Conservation (phyloP, 352 stramenopile species). For the Pythium diclinum region DNA sequence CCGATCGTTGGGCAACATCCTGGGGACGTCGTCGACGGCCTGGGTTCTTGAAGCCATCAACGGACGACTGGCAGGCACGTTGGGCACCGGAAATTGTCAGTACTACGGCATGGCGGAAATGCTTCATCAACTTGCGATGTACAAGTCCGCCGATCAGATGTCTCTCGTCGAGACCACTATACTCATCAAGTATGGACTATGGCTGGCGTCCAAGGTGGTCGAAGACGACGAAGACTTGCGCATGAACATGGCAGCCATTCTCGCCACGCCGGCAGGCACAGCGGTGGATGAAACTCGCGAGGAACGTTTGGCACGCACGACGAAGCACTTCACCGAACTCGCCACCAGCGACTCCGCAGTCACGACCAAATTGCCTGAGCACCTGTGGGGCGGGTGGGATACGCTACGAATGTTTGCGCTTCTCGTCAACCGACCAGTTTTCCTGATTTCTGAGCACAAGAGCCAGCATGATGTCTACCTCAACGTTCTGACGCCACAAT, state of each 20-base stretch:
- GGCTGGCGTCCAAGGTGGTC: not conserved
- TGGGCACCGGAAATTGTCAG: constrained; percentile 10
- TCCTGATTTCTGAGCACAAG: not conserved
- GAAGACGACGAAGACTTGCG: not conserved
- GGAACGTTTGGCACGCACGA: not conserved
- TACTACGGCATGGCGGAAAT: constrained; percentile 6
- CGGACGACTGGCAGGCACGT: not conserved
- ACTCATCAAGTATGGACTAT: not conserved
- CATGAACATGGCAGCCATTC: not conserved
- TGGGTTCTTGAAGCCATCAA: constrained; percentile 6
- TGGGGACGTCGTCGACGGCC: not conserved
- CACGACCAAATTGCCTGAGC: not conserved
- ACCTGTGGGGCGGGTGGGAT: constrained; percentile 9
- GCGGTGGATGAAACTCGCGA: not conserved
- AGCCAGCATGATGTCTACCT: not conserved
- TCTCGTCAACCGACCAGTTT: not conserved
- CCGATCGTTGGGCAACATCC: not conserved
- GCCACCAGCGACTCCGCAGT: not conserved
- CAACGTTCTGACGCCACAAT: not conserved
- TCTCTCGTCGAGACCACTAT: not conserved
- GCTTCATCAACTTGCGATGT: not conserved
- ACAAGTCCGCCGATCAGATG: not conserved
- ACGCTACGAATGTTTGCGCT: not conserved
- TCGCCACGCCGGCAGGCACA: not conserved
- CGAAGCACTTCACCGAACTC: not conserved